Conservation (phyloP, 2,329 filamentous ascomycete genomes). For the Talaromyces sp. region DNA sequence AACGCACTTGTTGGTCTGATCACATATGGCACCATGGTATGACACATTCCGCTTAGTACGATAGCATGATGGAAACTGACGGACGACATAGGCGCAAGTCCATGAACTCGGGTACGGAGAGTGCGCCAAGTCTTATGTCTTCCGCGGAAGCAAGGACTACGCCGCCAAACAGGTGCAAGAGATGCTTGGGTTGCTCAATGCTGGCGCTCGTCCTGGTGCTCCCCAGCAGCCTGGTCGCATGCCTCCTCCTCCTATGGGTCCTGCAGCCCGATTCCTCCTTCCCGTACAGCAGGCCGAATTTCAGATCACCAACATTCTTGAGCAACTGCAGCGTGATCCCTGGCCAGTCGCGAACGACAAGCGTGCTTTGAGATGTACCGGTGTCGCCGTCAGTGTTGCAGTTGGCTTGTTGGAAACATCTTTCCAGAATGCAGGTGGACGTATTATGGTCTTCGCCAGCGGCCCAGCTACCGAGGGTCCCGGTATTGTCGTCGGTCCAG, state of each 20-base stretch:
- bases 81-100: constrained; percentile 67
- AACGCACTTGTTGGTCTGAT: constrained; percentile 63
- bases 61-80: neutral
- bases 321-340: constrained; percentile 92
- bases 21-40: constrained; percentile 82
- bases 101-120: constrained; percentile 98
- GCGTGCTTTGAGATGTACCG: constrained; percentile 84
- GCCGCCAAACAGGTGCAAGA: constrained; percentile 98
- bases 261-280: constrained; percentile 83
- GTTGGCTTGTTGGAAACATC: constrained; percentile 88
- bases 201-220: constrained; percentile 68
- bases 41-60: constrained; percentile 19
- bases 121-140: constrained; percentile 97
- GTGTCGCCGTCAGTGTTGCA: constrained; percentile 92
- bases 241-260: constrained; percentile 68
- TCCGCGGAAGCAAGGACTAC: constrained; percentile 97
- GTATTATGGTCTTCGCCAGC: constrained; percentile 96
- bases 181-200: constrained; percentile 81
- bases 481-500: constrained; percentile 92
- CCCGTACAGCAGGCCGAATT: constrained; percentile 96
- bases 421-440: constrained; percentile 90
- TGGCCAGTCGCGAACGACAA: constrained; percentile 96
- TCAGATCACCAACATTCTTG: constrained; percentile 91
- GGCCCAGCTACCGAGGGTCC: constrained; percentile 94
- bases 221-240: constrained; percentile 69